A percentile compares a stretch with the other conserved stretches of the same genome.
Evolutionary conservation across 192 early-diverging fungal genomes (phyloP).

Genomic region (Kickxella alabastrina): DNA sequence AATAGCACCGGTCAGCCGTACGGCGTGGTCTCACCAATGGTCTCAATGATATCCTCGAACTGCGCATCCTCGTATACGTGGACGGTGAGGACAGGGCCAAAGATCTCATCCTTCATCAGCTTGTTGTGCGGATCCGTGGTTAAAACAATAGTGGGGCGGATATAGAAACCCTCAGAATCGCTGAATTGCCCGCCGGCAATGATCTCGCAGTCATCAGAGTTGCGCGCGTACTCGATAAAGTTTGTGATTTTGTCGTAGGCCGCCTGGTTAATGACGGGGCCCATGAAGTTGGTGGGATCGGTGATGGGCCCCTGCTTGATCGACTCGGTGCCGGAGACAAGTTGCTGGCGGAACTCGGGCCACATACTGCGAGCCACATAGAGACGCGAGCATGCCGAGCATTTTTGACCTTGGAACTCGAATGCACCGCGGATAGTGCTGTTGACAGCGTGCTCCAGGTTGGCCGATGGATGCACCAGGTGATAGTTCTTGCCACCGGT

Average conservation of each 20-base stretch:
- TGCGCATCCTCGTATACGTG: slow-evolving; percentile 84
- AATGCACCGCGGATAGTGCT: slow-evolving; percentile 91
- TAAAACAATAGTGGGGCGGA: slow-evolving; percentile 87
- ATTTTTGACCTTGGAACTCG: slow-evolving; percentile 99
- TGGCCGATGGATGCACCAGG: slow-evolving; percentile 74
- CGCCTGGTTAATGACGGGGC: slow-evolving; percentile 89
- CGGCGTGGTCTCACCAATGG: slow-evolving; percentile 70
- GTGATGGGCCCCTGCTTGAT: slow-evolving; percentile 84
- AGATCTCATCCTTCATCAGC: slow-evolving; percentile 94
- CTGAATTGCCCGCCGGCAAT: slow-evolving; percentile 88
- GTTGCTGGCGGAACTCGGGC: slow-evolving; percentile 63
- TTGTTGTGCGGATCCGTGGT: slow-evolving; percentile 78
- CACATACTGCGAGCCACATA: slow-evolving; percentile 86
- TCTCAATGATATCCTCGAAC: slow-evolving; percentile 68
- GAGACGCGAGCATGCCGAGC: slow-evolving; percentile 88
- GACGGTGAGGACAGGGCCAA: slow-evolving; percentile 93
- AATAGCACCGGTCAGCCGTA: slow-evolving; percentile 90
- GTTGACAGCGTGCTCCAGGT: slow-evolving; percentile 72
- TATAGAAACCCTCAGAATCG: slow-evolving; percentile 82
- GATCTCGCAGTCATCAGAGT: slow-evolving; percentile 70
- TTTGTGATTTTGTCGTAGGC: slow-evolving; percentile 91
- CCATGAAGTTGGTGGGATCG: slow-evolving; percentile 81
- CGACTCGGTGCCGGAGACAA: slow-evolving; percentile 64
- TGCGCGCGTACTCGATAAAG: slow-evolving; percentile 81
- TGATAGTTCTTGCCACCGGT: slow-evolving; percentile 99